Conservation (phyloP, 257 asterid genomes). For the Capsicum chinense region DNA sequence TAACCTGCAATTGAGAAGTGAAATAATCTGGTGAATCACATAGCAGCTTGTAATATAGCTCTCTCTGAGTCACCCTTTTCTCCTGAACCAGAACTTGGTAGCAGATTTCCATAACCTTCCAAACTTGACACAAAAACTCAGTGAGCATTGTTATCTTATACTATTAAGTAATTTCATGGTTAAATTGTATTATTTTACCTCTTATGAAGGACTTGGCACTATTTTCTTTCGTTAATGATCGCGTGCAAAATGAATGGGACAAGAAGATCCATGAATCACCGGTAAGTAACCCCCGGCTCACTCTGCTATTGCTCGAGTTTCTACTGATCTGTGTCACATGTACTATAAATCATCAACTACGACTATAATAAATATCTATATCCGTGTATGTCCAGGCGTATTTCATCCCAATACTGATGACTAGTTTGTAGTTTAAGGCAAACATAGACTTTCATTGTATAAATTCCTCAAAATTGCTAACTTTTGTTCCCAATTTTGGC, state of each 20-base stretch:
- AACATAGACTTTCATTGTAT: neutral
- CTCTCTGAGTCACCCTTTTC: slow-evolving; percentile 92
- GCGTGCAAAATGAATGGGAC: slow-evolving; percentile 66
- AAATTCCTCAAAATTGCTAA: neutral
- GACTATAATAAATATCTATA: neutral
- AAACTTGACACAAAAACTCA: slow-evolving; percentile 46
- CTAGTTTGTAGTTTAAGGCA: too few species aligned
- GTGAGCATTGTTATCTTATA: neutral
- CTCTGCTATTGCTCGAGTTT: slow-evolving; percentile 71
- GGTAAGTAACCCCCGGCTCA: slow-evolving; percentile 69
- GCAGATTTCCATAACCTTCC: slow-evolving; percentile 97
- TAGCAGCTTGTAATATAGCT: slow-evolving; percentile 81
- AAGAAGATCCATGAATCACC: slow-evolving; percentile 70
- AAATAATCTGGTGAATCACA: slow-evolving; percentile 79
- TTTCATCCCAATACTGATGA: too few species aligned
- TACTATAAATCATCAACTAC: neutral
- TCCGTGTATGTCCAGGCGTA: neutral
- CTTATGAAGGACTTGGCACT: slow-evolving; percentile 68
- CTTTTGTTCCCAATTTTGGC: too few species aligned
- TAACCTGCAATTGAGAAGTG: slow-evolving; percentile 76
- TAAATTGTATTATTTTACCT: slow-evolving; percentile 47
- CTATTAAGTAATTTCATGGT: neutral
- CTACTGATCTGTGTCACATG: slow-evolving; percentile 60
- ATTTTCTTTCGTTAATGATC: slow-evolving; percentile 73
- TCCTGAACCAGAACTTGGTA: slow-evolving; percentile 70